Evolutionary conservation across 345 rosid genomes (phyloP), one percentile per base, ranked within the genome.

Genomic region (Brassica carinata): DNA sequence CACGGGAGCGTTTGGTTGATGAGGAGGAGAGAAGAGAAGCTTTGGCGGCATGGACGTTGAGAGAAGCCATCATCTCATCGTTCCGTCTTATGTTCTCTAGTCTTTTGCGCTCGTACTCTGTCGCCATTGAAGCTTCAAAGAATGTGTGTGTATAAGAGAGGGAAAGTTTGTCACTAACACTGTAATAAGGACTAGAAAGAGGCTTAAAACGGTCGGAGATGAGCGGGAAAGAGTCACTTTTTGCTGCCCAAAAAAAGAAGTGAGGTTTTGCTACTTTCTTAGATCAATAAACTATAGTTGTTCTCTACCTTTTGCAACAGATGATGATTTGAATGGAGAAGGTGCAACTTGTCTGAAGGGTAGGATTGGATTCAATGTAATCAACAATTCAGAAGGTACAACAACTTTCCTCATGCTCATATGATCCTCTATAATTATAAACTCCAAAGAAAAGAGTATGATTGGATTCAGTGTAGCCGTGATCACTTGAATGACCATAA

Each of bases 81-180:
- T 95, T 95, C 59, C 96, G 85, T 65, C 81, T 86, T 38, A 93
- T 95, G 84, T 91, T 93, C 79, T 90, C 94, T 14, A 90, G 86
- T 78, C 98, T 86, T 77, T 79, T 82, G 8, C 88, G 88, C 83
- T 93, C 99, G 79, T 95, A 95, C 67, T 93, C 97, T 2, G 94
- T 73, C 86, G 86, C 96, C 98, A 92, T 92, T 62, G 79, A 43
- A 51, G 45, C 73, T 5, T 51, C 2, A 38, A 57, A 27, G 51
- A 66, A 51, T 3, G n/a, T 48, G 55, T 48, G 57, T 38, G 45
- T 48, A 7, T 48, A 15, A 43, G n/a, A 43, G 17, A 48, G 57
- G 57, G 17, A 48, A 14, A 14, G 17, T 48, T 48, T 48, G 57
- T 51, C 5, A 45, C 55, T 45, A 14, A 45, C 55, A 45, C 55